A percentile compares a stretch with the other conserved stretches of the same genome.
phyloP scores from a whole-genome alignment of 306 rosid genomes.

The Prunus salicina region DNA sequence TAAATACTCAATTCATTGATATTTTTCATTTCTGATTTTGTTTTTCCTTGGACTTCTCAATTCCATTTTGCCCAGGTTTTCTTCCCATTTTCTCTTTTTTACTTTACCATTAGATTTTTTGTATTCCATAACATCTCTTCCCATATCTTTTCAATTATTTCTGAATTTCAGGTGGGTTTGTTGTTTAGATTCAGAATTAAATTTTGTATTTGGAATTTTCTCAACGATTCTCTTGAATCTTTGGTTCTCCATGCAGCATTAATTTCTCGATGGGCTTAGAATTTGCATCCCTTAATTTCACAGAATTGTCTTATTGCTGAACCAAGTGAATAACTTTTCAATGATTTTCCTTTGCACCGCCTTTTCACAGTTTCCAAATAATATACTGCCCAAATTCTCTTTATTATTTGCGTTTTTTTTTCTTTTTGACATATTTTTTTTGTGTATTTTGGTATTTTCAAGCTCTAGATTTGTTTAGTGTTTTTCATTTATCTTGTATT shows the following conservation, averaged over 20 bases:
- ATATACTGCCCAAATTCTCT: background rate
- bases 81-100: no score
- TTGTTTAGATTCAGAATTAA: slow-evolving; percentile 24
- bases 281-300: background rate
- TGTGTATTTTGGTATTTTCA: background rate
- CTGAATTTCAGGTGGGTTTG: slow-evolving; percentile 5
- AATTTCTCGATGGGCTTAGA: background rate
- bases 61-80: slow-evolving; percentile 8
- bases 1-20: background rate
- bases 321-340: background rate
- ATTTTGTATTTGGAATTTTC: background rate
- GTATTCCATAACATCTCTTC: background rate
- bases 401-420: background rate
- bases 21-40: background rate
- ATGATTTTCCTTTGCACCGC: background rate
- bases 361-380: background rate
- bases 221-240: background rate
- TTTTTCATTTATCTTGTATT: background rate
- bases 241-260: background rate
- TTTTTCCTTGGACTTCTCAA: slow-evolving; percentile 1
- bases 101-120: background rate
- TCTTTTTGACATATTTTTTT: background rate
- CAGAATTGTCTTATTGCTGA: background rate
- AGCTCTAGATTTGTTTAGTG: background rate
- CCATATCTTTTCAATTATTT: background rate